Evolutionary conservation across 306 rosid species (phyloP), one percentile per base, ranked within the genome.

Genomic region (Erythrophleum fordii): DNA sequence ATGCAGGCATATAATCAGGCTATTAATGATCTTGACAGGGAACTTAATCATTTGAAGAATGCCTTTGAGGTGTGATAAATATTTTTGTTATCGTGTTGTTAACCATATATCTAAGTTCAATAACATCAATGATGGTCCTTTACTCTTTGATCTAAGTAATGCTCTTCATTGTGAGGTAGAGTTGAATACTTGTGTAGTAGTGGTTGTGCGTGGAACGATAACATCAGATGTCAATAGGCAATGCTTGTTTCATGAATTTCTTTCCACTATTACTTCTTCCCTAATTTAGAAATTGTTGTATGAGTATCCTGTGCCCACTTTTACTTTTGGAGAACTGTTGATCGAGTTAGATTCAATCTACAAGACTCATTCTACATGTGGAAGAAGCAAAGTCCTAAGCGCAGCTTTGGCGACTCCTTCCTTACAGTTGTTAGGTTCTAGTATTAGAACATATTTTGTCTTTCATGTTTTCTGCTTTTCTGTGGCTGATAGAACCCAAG

Each of bases 1-100:
- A 92, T 92, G 98, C 97, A 91, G 85, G 97, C 98, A 42, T 95
- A 95, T 81, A 95, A 95, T 82, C 97, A 91, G 88, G 93, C 98
- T 58, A 87, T 95, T 65, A 94, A 92, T 77, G 98, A 94, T 89
- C 89, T 92, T 25, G 97, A 94, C 81, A 90, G 85, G 85, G 97
- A 94, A 83, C 95, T 92, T 71, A 97, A 95, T 80, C 80, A 77
- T 75, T 80, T 91, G 83, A 95, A 92, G 90, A 88, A 28, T 53
- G 90, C 81, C 69, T 88, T 95, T 23, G 98, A 95, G 94, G 98
- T 92, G 80, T 56, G 62, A 10, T 29, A 49, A 77, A 5, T 64
- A 78, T 59, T 58, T 29, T 31, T 34, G 67, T 73, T 34, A 20
- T 53, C 10, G 4, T 42, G 39, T 35, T 45, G 71, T 44, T 26